Evolutionary conservation across 192 early-diverging fungal genomes (phyloP), one percentile per base, ranked within the genome.

Genomic region (Umbelopsis isabellina): DNA sequence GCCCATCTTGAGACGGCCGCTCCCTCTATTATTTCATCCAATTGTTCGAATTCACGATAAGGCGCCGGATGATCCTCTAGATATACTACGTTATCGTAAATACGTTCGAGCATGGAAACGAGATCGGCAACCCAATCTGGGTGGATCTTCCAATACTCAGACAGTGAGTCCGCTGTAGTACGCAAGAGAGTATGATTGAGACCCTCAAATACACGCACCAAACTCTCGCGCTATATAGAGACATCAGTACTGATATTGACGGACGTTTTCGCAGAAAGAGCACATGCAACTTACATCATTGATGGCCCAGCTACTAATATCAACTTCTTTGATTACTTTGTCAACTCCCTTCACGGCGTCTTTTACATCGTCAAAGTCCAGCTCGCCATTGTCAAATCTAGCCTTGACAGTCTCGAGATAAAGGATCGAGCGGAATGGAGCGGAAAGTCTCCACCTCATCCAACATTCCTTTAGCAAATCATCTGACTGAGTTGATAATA

Each of bases 381-480:
- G 33, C 49, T 79, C 67, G 4, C 71, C 75, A 35, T 69, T 71
- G n/a, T 84, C 79, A 68, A 77, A 84, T n/a, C 77, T 70, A 21
- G 75, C 61, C 35, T 80, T 83, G 18, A 88, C 48, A 12, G 79
- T 67, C 23, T 88, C 82, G 44, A 88, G 70, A 37, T 82, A 75
- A 12, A 86, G 76, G 4, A 88, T 79, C 66, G 82, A 79, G 66
- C 85, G 70, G 70, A 79, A 88, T 30, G 80, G 76, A 1, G 78
- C 70, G 1, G 88, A 82, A n/a, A 93, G 41, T 65, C 87, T 77
- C 91, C 91, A 92, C 3, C 89, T 82, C 20, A 90, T 72, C 46
- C 82, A 86, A 68, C 89, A 90, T 47, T 93, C 91, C 18, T 82
- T 88, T 23, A 93, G 71, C 0, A 93, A 55, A 4, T 85, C 80